Base-by-base conservation (phyloP, 306 rosid species). In the Quercus rubra region DNA sequence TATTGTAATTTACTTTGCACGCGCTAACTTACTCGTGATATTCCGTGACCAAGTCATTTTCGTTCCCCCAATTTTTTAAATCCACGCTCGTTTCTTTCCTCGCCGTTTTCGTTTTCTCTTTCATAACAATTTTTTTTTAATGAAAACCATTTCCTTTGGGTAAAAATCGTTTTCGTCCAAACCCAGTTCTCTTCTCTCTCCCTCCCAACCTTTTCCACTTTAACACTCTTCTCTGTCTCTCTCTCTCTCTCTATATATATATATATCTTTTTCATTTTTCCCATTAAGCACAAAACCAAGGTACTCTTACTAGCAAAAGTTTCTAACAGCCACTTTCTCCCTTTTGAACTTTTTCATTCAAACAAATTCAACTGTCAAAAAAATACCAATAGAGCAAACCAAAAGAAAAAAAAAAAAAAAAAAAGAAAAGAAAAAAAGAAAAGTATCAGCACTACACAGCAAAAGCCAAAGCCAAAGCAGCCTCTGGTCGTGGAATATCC, bases 401-500 rank as follows among this genome's bases (percentile, higher is more conserved):
- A 18, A 28, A 7, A 25, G 1, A 3, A 49, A 30, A 5, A 1
- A 62, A 55, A 55, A 31, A 15, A 8, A 58, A 0, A 5, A 19
- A 0, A 1, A 9, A 8, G 15, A 7, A 11, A 2, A 13, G 18
- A 8, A 54, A 15, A 46, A 6, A 8, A 58, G 4, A 23, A n/a
- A 7, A 2, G 17, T 49, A 49, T 5, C 54, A 49, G 54, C 54
- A 6, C 27, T 19, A 11, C 55, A 63, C 77, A 69, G 52, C 78
- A 78, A 79, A 71, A 4, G 23, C 15, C 68, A 43, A 30, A 30
- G 31, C 31, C 70, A 55, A 66, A 74, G 73, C 43, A 68, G 74
- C 54, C 71, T 8, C 11, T 41, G 46, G 11, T 41, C 46, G 0
- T 31, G 76, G 92, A 88, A 90, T 88, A 86, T 90, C 81, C 91